Percentiles rank a stretch among this genome's conserved stretches.
Evolutionary conservation across 2,329 filamentous ascomycete genomes (phyloP).

Genomic region (Phaeosphaeriaceae sp.): DNA sequence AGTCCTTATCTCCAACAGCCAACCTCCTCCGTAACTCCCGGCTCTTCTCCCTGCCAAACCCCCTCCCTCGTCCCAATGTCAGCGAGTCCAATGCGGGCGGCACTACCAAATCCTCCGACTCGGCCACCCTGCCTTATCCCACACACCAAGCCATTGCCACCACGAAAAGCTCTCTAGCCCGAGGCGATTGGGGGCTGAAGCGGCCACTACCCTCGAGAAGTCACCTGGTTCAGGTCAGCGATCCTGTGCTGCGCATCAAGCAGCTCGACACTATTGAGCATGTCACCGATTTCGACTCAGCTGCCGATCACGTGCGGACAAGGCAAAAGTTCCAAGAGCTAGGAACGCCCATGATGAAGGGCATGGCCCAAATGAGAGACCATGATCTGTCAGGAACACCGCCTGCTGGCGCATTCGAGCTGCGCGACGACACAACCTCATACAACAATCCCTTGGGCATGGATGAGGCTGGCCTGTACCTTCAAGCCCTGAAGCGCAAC

Average conservation of each 20-base stretch:
- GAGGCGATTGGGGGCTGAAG: constrained; percentile 94
- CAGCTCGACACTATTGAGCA: constrained; percentile 85
- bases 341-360: constrained; percentile 68
- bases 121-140: constrained; percentile 78
- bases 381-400: constrained; percentile 15
- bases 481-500: constrained; percentile 34
- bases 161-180: constrained; percentile 71
- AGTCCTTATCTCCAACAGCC: constrained; percentile 63
- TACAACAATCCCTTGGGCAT: constrained; percentile 34
- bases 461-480: constrained; percentile 33
- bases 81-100: constrained; percentile 54
- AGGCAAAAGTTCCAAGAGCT: constrained; percentile 87
- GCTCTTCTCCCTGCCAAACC: constrained; percentile 83
- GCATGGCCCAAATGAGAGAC: constrained; percentile 27
- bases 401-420: constrained; percentile 40
- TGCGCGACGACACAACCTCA: constrained; percentile 39
- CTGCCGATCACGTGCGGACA: constrained; percentile 80
- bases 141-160: constrained; percentile 83
- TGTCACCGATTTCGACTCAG: constrained; percentile 86
- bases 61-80: constrained; percentile 67
- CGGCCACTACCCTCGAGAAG: constrained; percentile 78
- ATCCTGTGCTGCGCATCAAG: constrained; percentile 77
- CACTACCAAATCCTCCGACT: constrained; percentile 64
- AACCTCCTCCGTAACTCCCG: constrained; percentile 83
- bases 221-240: constrained; percentile 67